A percentile compares a stretch with the other conserved stretches of the same genome.
Conservation (phyloP, 768 basidiomycete species). For the Tylopilus rubrobrunneus region DNA sequence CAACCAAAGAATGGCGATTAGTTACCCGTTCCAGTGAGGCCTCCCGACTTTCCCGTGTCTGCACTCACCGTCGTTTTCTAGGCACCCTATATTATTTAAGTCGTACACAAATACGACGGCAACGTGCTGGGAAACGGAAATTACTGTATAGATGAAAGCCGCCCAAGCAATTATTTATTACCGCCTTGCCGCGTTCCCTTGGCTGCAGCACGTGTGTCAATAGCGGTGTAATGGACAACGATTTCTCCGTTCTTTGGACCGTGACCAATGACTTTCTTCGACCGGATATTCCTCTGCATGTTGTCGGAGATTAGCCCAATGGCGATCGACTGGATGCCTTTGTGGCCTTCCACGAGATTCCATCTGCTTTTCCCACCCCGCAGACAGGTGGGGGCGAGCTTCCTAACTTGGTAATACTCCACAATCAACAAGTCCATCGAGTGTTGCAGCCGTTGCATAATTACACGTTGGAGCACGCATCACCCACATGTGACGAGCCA, state of each 20-base stretch:
- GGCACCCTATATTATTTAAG: constrained; percentile 1
- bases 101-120: not conserved
- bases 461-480: not conserved
- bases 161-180: not conserved
- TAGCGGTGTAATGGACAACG: not conserved
- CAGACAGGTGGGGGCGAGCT: not conserved
- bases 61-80: not conserved
- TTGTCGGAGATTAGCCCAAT: not conserved
- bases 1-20: constrained; percentile 3
- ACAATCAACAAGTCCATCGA: not conserved
- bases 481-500: not conserved
- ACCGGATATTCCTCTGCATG: constrained; percentile 1
- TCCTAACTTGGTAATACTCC: not conserved
- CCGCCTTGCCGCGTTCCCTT: not conserved
- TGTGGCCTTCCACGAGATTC: not conserved
- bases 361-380: not conserved
- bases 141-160: not conserved
- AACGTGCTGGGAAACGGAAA: not conserved
- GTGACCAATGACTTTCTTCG: not conserved
- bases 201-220: not conserved
- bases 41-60: not conserved
- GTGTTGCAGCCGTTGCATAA: not conserved
- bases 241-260: not conserved
- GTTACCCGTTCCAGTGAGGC: not conserved
- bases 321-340: not conserved